These are phyloP conservation scores for Lactuca saligna DNA, from an alignment of 129 eudicot species.

Conservation along the genomic window DNA sequence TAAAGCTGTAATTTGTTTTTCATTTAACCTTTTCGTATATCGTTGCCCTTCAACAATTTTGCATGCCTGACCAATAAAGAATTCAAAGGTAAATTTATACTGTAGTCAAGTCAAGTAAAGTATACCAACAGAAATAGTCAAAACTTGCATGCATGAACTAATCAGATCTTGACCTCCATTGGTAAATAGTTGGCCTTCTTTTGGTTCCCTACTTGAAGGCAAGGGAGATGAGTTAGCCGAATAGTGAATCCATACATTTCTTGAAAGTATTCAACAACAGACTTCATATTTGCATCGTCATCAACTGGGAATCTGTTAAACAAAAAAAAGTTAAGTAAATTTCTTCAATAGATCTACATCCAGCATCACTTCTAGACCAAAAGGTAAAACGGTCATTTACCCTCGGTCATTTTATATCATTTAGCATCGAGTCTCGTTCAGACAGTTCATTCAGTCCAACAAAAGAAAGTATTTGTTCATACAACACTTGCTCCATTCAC, in stretches of 20 bases:
- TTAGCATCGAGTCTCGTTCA: too few species aligned
- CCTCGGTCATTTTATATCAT: neutral
- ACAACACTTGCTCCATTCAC: too few species aligned
- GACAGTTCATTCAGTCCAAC: too few species aligned
- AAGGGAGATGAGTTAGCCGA: constrained; percentile 64
- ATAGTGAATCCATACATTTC: constrained; percentile 70
- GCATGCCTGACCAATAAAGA: constrained; percentile 49
- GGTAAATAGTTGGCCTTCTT: constrained; percentile 78
- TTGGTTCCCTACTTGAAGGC: constrained; percentile 78
- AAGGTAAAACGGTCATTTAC: neutral
- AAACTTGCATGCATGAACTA: too few species aligned
- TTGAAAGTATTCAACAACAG: constrained; percentile 72
- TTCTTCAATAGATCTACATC: too few species aligned
- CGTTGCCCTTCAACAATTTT: constrained; percentile 91
- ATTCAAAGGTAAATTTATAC: neutral
- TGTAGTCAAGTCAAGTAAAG: neutral
- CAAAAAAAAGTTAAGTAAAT: neutral
- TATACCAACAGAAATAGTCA: neutral
- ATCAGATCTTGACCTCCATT: constrained; percentile 57
- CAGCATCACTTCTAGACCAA: neutral
- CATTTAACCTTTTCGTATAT: constrained; percentile 63
- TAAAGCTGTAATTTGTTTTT: constrained; percentile 69
- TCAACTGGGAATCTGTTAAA: constrained; percentile 72
- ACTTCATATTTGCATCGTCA: constrained; percentile 63
- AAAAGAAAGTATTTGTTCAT: too few species aligned